Conservation (phyloP, 371 early-diverging fungal genomes). For the Mucor indicus region DNA sequence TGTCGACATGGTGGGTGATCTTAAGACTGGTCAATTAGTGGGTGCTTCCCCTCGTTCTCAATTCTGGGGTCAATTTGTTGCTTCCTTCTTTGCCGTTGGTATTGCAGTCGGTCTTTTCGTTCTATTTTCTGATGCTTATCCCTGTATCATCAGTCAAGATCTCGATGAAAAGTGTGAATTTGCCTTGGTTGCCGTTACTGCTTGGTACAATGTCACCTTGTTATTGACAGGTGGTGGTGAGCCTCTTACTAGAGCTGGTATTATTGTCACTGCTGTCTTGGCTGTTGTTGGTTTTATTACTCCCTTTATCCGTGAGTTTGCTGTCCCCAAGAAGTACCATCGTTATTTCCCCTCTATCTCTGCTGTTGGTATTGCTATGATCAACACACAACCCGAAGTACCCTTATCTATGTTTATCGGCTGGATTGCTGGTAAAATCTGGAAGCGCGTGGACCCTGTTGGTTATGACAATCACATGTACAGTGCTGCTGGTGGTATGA, state of each 20-base stretch:
- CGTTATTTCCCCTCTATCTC: constrained; percentile 59
- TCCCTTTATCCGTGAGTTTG: constrained; percentile 50
- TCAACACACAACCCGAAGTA: constrained; percentile 57
- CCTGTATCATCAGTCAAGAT: constrained; percentile 42
- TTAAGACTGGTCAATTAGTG: constrained; percentile 62
- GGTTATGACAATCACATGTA: constrained; percentile 53
- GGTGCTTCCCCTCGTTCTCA: constrained; percentile 62
- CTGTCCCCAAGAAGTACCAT: constrained; percentile 51
- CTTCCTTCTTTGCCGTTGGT: constrained; percentile 57
- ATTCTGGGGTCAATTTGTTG: constrained; percentile 61
- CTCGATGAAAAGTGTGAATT: constrained; percentile 45
- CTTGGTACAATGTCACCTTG: constrained; percentile 62
- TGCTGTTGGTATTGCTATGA: constrained; percentile 70
- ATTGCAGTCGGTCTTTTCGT: constrained; percentile 57
- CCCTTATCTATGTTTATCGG: constrained; percentile 64
- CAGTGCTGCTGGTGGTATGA: constrained; percentile 64
- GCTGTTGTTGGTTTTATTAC: constrained; percentile 45
- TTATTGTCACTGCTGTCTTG: constrained; percentile 48
- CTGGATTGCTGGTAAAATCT: constrained; percentile 48
- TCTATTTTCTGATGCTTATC: constrained; percentile 60
- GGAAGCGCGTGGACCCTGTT: constrained; percentile 43
- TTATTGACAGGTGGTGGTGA: constrained; percentile 50
- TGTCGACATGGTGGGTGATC: constrained; percentile 66
- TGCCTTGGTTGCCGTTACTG: constrained; percentile 52
- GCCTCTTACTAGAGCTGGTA: constrained; percentile 39